phyloP scores from a whole-genome alignment of 2,329 filamentous ascomycete species.

The Fusarium sp. region DNA sequence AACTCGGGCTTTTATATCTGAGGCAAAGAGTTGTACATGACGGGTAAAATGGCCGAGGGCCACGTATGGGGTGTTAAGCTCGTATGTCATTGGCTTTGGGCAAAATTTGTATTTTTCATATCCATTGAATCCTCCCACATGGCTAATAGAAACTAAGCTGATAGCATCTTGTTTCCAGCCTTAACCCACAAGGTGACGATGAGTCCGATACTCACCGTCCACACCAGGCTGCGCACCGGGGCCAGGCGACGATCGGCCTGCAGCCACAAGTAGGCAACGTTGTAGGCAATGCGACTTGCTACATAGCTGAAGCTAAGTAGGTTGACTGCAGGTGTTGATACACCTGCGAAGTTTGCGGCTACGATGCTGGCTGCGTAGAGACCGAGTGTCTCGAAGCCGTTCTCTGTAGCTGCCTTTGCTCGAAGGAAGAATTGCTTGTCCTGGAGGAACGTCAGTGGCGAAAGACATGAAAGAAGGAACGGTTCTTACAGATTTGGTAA shows the following conservation, averaged over 20 bases:
- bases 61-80: background rate
- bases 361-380: conserved; percentile 57
- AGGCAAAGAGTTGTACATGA: conserved; percentile 17
- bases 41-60: conserved; percentile 22
- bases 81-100: background rate
- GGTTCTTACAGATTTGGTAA: conserved; percentile 46
- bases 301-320: conserved; percentile 54
- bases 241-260: conserved; percentile 55
- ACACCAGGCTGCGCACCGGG: conserved; percentile 53
- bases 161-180: conserved; percentile 50
- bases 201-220: conserved; percentile 50
- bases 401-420: conserved; percentile 60
- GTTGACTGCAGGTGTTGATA: conserved; percentile 55
- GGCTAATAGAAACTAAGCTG: conserved; percentile 6
- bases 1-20: conserved; percentile 10
- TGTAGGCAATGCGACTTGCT: conserved; percentile 54
- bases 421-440: conserved; percentile 66
- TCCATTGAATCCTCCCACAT: background rate
- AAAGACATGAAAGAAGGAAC: no score
- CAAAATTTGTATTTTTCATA: background rate
- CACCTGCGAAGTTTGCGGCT: conserved; percentile 58
- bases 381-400: conserved; percentile 58
- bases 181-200: conserved; percentile 55
- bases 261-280: conserved; percentile 57
- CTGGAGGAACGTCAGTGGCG: conserved; percentile 42